Percentiles rank a stretch among this genome's conserved stretches.
phyloP scores from a whole-genome alignment of 73 alveolate genomes.

The Paramecium biaurelia region DNA sequence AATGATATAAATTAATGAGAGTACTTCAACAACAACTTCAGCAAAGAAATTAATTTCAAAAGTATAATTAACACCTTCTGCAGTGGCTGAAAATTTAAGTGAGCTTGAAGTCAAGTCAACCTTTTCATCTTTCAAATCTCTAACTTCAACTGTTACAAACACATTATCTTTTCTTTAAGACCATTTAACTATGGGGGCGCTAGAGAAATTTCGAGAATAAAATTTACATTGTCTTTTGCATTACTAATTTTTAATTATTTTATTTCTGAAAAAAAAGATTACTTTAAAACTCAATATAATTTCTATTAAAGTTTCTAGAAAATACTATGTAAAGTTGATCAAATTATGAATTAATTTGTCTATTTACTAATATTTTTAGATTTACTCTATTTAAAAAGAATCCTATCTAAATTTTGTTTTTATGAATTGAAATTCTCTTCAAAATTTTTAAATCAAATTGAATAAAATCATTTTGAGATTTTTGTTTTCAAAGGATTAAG shows the following conservation, averaged over 20 bases:
- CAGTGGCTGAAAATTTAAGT: slow-evolving; percentile 68
- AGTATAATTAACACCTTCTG: slow-evolving; percentile 68
- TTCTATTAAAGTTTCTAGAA: not conserved
- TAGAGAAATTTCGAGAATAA: not conserved
- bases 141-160: slow-evolving; percentile 83
- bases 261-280: not conserved
- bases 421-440: not conserved
- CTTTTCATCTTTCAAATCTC: slow-evolving; percentile 77
- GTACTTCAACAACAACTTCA: slow-evolving; percentile 70
- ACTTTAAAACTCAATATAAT: not conserved
- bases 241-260: not conserved
- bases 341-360: too few relatives aligned
- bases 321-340: not conserved
- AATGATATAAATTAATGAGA: slow-evolving; percentile 43
- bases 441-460: not conserved
- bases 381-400: not conserved
- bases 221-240: slow-evolving; percentile 39
- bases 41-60: slow-evolving; percentile 70
- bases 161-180: slow-evolving; percentile 90
- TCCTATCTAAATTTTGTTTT: not conserved
- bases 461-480: not conserved
- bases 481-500: not conserved
- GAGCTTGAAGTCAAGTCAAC: slow-evolving; percentile 75
- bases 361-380: too few relatives aligned
- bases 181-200: slow-evolving; percentile 89